A percentile compares a stretch with the other conserved stretches of the same genome.
Conservation (phyloP, 2,329 filamentous ascomycete genomes). For the Cadophora gregata region DNA sequence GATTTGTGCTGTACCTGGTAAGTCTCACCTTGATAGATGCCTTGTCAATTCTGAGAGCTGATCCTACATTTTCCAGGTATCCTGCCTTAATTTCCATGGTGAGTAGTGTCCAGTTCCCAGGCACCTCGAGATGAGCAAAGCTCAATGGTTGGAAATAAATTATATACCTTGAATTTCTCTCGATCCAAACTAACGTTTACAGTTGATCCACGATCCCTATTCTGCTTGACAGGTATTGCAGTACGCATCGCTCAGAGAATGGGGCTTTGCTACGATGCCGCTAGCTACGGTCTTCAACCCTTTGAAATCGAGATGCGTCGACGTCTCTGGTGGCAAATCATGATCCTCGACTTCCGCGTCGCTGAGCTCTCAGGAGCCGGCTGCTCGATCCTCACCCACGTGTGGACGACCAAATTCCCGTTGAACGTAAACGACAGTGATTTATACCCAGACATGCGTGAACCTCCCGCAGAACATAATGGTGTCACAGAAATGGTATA, state of each 20-base stretch:
- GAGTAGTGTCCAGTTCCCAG: too few relatives aligned
- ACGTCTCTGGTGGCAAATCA: slow-evolving; percentile 67
- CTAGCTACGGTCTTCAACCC: slow-evolving; percentile 44
- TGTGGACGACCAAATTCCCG: slow-evolving; percentile 55
- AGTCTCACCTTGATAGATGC: slow-evolving; percentile 34
- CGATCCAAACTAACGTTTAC: too few relatives aligned
- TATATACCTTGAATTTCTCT: too few relatives aligned
- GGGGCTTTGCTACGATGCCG: slow-evolving; percentile 53
- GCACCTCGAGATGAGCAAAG: too few relatives aligned
- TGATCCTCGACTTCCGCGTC: slow-evolving; percentile 62
- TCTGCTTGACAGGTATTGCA: slow-evolving; percentile 55
- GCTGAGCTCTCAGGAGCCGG: slow-evolving; percentile 60
- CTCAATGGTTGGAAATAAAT: too few relatives aligned
- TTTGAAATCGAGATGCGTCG: slow-evolving; percentile 66
- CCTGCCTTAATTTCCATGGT: slow-evolving; percentile 44
- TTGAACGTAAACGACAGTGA: slow-evolving; percentile 60
- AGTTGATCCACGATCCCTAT: slow-evolving; percentile 52
- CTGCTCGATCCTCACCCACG: slow-evolving; percentile 49
- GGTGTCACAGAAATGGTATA: slow-evolving; percentile 54
- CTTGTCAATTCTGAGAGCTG: not conserved
- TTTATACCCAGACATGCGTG: slow-evolving; percentile 51
- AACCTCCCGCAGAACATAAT: slow-evolving; percentile 48
- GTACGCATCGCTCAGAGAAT: slow-evolving; percentile 56
- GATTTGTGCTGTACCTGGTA: slow-evolving; percentile 70
- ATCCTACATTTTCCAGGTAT: slow-evolving; percentile 26